Percentiles rank a stretch among this genome's conserved stretches.
phyloP scores from a whole-genome alignment of 164 flowering plant genomes.

The Stephania japonica region DNA sequence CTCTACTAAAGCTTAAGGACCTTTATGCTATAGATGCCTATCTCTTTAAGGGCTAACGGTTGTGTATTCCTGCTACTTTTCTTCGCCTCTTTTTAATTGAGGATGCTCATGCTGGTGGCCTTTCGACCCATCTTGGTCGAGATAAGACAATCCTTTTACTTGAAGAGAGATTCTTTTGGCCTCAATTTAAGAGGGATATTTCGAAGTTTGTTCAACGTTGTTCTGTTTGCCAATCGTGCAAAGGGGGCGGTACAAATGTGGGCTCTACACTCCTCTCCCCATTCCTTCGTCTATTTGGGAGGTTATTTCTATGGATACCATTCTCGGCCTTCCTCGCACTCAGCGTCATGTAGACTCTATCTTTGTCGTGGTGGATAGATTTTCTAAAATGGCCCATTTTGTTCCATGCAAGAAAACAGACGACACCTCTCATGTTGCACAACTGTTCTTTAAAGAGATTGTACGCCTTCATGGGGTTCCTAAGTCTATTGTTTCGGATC shows the following conservation, averaged over 20 bases:
- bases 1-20: neutral
- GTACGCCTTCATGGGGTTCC: too few species aligned
- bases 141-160: neutral
- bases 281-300: conserved; percentile 9
- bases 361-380: conserved; percentile 6
- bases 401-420: conserved; percentile 1
- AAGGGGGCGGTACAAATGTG: neutral
- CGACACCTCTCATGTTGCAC: neutral
- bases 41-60: too few species aligned
- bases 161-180: conserved; percentile 4
- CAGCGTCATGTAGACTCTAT: conserved; percentile 3
- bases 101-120: too few species aligned
- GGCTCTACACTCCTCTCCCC: conserved; percentile 7
- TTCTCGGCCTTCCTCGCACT: conserved; percentile 6
- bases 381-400: conserved; percentile 10
- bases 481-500: too few species aligned
- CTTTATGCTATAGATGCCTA: neutral
- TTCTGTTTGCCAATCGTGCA: conserved; percentile 1
- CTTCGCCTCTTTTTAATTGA: neutral
- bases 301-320: conserved; percentile 10
- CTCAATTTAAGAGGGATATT: neutral
- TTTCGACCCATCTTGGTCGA: neutral
- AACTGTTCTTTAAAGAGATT: too few species aligned
- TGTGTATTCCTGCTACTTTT: neutral
- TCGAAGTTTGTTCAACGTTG: neutral